phyloP scores from a whole-genome alignment of 2,329 filamentous ascomycete genomes.

The Onygena corvina region DNA sequence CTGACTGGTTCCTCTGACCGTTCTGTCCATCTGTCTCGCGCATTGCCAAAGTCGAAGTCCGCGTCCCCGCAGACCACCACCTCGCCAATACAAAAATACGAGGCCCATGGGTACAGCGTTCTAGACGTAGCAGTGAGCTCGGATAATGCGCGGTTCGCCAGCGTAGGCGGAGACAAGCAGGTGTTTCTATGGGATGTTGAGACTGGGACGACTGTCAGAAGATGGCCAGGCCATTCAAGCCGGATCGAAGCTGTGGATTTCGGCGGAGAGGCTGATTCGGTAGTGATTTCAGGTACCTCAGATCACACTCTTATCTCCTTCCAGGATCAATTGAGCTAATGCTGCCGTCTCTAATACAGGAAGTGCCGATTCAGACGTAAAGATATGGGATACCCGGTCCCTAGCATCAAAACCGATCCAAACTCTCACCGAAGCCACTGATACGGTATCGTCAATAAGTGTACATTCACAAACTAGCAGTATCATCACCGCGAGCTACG shows the following conservation, averaged over 20 bases:
- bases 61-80: constrained; percentile 25
- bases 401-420: constrained; percentile 33
- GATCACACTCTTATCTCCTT: background rate
- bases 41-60: constrained; percentile 28
- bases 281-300: constrained; percentile 51
- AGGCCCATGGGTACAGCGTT: constrained; percentile 83
- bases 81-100: constrained; percentile 70
- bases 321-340: background rate
- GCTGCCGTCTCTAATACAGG: constrained; percentile 18
- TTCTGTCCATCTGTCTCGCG: constrained; percentile 72
- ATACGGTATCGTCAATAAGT: constrained; percentile 32
- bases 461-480: constrained; percentile 30
- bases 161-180: constrained; percentile 75
- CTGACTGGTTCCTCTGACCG: constrained; percentile 80
- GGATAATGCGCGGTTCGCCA: constrained; percentile 76
- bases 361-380: constrained; percentile 34
- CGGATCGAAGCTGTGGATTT: constrained; percentile 70
- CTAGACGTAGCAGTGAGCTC: constrained; percentile 60
- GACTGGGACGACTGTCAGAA: constrained; percentile 60
- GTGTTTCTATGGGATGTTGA: constrained; percentile 94
- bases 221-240: constrained; percentile 60
- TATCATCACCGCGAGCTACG: constrained; percentile 67
- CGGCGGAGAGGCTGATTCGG: constrained; percentile 59
- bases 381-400: constrained; percentile 33
- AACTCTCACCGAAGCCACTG: constrained; percentile 30